These are phyloP conservation scores for Colletotrichum liaoningense DNA, from an alignment of 2,329 filamentous ascomycete species.

Conservation along the genomic window DNA sequence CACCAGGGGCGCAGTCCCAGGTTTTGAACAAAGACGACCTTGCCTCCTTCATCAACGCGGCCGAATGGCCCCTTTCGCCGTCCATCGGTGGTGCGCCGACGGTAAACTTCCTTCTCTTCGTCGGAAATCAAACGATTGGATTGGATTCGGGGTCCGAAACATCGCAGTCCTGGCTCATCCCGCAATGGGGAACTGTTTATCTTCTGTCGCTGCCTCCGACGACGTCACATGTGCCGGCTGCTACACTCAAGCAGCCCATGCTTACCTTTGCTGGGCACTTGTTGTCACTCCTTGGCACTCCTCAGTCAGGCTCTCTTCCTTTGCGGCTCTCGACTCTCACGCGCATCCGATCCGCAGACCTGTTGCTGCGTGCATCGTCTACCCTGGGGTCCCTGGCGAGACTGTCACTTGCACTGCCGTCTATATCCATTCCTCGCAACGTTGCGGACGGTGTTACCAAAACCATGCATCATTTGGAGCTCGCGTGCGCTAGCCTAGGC, in stretches of 20 bases:
- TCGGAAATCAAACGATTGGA: conserved; percentile 80
- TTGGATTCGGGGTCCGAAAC: conserved; percentile 57
- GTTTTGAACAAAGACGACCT: conserved; percentile 86
- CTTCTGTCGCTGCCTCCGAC: conserved; percentile 62
- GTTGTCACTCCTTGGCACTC: conserved; percentile 86
- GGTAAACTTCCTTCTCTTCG: conserved; percentile 94
- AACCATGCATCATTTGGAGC: conserved; percentile 81
- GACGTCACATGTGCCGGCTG: conserved; percentile 66
- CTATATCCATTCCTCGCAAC: conserved; percentile 88
- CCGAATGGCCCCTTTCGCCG: conserved; percentile 95
- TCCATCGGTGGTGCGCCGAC: conserved; percentile 95
- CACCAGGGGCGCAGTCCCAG: conserved; percentile 69
- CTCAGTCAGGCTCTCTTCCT: conserved; percentile 84
- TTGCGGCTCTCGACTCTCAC: conserved; percentile 86
- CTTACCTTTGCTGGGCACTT: conserved; percentile 92
- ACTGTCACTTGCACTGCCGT: conserved; percentile 83
- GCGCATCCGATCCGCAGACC: conserved; percentile 85
- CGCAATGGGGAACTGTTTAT: conserved; percentile 88
- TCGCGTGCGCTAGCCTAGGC: conserved; percentile 79
- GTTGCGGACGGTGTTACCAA: conserved; percentile 88
- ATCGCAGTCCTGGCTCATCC: conserved; percentile 85
- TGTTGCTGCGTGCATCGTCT: conserved; percentile 90
- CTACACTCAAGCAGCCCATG: conserved; percentile 81
- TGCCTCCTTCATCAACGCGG: conserved; percentile 95
- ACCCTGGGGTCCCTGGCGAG: conserved; percentile 94